Conservation (phyloP, 495 filamentous ascomycete species). For the Rhypophila decipiens region DNA sequence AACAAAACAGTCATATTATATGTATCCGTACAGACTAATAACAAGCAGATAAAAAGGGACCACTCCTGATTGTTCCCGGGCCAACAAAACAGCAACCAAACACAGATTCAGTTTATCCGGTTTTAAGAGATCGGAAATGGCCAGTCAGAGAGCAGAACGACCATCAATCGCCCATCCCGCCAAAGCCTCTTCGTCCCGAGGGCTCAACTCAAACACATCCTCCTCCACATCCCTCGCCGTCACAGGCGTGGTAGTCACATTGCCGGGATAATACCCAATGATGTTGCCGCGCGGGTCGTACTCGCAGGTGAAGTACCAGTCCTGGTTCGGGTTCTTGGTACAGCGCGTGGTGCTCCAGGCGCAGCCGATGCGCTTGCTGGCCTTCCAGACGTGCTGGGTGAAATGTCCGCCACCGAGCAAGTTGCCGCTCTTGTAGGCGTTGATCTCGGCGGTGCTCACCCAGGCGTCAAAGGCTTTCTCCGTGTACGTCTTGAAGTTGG, state of each 20-base stretch:
- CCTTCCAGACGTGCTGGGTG: conserved; percentile 23
- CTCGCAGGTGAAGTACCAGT: conserved; percentile 21
- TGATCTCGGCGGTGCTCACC: conserved; percentile 7
- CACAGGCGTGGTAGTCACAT: conserved; percentile 5
- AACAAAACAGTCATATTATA: no score
- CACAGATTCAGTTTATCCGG: no score
- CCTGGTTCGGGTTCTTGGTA: conserved; percentile 9
- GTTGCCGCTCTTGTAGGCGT: conserved; percentile 8
- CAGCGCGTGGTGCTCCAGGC: conserved; percentile 16
- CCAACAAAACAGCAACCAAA: no score
- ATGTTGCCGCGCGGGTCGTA: conserved; percentile 15
- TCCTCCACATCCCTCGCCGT: neutral
- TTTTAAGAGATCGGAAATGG: no score
- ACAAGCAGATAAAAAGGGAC: no score
- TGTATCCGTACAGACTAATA: no score
- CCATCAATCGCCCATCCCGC: no score
- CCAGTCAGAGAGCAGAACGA: no score
- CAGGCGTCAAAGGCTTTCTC: conserved; percentile 10
- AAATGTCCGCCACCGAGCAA: conserved; percentile 12
- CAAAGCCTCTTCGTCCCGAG: no score
- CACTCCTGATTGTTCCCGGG: no score
- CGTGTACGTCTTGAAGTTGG: conserved; percentile 7
- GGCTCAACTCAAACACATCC: no score
- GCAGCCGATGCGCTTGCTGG: conserved; percentile 13
- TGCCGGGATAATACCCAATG: conserved; percentile 5